Conservation (phyloP, 495 filamentous ascomycete species). For the Neurospora sp. region DNA sequence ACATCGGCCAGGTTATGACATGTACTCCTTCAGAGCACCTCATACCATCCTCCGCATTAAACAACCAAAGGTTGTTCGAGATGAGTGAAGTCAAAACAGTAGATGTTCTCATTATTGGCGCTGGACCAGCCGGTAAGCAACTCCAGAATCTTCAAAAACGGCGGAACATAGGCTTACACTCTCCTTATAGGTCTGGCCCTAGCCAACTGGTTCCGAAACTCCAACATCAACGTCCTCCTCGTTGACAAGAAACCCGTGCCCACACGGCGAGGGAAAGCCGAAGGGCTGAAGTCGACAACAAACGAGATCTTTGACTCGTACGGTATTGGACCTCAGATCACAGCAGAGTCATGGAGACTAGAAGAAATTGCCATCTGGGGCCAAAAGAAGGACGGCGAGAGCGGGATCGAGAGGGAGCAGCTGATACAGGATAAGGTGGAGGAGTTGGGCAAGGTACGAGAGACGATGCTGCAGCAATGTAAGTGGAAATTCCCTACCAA, state of each 20-base stretch:
- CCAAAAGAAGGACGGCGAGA: neutral
- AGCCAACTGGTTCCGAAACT: slow-evolving; percentile 12
- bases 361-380: slow-evolving; percentile 15
- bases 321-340: slow-evolving; percentile 8
- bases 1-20: neutral
- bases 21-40: neutral
- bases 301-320: slow-evolving; percentile 14
- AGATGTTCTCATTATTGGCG: slow-evolving; percentile 52
- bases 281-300: slow-evolving; percentile 12
- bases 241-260: slow-evolving; percentile 10
- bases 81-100: slow-evolving; percentile 11
- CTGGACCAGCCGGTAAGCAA: slow-evolving; percentile 57
- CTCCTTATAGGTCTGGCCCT: slow-evolving; percentile 2
- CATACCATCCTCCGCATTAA: neutral
- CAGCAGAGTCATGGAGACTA: slow-evolving; percentile 12
- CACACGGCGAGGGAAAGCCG: slow-evolving; percentile 9
- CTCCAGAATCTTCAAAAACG: neutral
- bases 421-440: slow-evolving; percentile 9
- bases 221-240: slow-evolving; percentile 6
- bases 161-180: neutral
- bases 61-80: neutral
- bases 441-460: slow-evolving; percentile 8
- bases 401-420: slow-evolving; percentile 12
- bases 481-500: too few species aligned
- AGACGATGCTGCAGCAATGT: slow-evolving; percentile 8